Evolutionary conservation across 2,329 filamentous ascomycete genomes (phyloP).

Genomic region (Calonectria pteridis): DNA sequence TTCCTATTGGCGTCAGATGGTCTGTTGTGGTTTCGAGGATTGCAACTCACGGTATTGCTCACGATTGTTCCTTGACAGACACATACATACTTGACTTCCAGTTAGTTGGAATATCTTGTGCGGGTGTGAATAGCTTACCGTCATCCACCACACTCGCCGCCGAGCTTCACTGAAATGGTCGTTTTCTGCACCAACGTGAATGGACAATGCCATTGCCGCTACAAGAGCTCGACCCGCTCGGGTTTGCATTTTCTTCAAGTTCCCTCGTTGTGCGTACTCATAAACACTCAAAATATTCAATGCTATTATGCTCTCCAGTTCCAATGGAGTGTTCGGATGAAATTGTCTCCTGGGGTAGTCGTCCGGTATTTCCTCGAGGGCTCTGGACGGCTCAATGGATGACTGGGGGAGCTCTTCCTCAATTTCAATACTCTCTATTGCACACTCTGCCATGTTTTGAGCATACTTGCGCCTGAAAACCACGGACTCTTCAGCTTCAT

Average conservation of each 20-base stretch:
- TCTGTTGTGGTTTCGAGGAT: background rate
- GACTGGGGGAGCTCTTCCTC: background rate
- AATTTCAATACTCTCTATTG: slow-evolving; percentile 1
- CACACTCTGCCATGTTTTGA: background rate
- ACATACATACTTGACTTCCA: background rate
- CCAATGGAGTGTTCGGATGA: background rate
- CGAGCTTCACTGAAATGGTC: background rate
- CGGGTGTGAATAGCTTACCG: background rate
- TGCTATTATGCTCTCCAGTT: slow-evolving; percentile 1
- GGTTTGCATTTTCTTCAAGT: background rate
- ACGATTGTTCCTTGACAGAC: slow-evolving; percentile 1
- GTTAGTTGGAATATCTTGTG: background rate
- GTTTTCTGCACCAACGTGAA: background rate
- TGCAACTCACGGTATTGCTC: background rate
- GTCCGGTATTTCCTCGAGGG: background rate
- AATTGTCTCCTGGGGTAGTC: background rate
- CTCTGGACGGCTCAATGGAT: background rate
- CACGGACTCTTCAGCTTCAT: background rate
- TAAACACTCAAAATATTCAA: background rate
- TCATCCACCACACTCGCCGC: slow-evolving; percentile 2
- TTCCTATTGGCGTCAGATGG: background rate
- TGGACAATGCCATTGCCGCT: background rate
- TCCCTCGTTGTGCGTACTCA: slow-evolving; percentile 1
- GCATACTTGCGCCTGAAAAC: background rate
- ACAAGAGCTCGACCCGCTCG: background rate